Percentiles rank a stretch among this genome's conserved stretches.
Conservation (phyloP, 2,329 filamentous ascomycete genomes). For the Aspergillus sp. region DNA sequence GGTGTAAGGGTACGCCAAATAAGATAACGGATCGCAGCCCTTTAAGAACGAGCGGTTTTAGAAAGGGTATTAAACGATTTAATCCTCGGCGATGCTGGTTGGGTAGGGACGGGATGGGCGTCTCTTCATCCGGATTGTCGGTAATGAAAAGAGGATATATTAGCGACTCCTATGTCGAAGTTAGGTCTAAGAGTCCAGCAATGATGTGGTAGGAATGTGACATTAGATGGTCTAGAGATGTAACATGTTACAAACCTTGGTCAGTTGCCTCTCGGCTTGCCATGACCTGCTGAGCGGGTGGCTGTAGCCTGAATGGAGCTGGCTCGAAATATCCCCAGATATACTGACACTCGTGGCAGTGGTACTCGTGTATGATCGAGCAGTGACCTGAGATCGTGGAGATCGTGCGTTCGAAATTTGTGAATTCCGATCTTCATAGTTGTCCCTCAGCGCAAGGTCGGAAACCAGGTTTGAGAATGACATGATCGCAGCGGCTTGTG, state of each 20-base stretch:
- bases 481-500: constrained; percentile 30
- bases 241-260: constrained; percentile 61
- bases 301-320: constrained; percentile 79
- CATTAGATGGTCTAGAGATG: background rate
- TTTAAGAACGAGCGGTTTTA: constrained; percentile 83
- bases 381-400: constrained; percentile 38
- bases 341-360: constrained; percentile 53
- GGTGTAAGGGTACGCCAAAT: constrained; percentile 85
- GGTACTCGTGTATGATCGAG: constrained; percentile 48
- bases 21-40: constrained; percentile 91
- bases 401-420: constrained; percentile 43
- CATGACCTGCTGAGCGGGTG: constrained; percentile 77
- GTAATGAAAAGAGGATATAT: constrained; percentile 98
- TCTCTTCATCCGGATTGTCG: constrained; percentile 90
- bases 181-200: background rate
- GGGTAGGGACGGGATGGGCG: constrained; percentile 83
- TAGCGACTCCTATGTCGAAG: constrained; percentile 75
- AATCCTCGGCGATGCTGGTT: constrained; percentile 86
- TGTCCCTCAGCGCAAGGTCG: constrained; percentile 49
- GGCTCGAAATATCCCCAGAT: constrained; percentile 71
- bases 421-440: constrained; percentile 45
- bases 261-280: constrained; percentile 82
- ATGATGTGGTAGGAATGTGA: background rate
- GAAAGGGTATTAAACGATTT: constrained; percentile 80
- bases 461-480: constrained; percentile 53